Evolutionary conservation across 306 rosid genomes (phyloP).

Genomic region (Fragaria iinumae): DNA sequence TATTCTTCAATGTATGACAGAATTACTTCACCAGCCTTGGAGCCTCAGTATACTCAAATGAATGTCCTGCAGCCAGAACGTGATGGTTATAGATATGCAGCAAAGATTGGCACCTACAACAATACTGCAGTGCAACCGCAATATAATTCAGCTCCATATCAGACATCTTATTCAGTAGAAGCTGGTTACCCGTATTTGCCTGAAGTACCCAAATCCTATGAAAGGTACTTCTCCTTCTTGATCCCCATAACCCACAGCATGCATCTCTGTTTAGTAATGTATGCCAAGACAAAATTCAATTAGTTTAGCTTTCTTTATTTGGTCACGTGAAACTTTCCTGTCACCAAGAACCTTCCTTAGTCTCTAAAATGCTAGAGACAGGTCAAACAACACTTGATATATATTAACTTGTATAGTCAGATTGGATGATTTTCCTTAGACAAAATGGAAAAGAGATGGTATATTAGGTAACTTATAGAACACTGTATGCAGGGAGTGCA

Average conservation of each 20-base stretch:
- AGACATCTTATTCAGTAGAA: not conserved
- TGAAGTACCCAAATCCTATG: conserved; percentile 7
- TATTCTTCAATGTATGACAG: not conserved
- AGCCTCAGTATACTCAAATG: not conserved
- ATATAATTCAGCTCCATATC: not conserved
- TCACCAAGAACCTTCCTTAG: not conserved
- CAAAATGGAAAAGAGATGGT: not conserved
- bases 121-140: not conserved
- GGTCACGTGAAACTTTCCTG: not conserved
- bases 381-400: not conserved
- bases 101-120: not conserved
- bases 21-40: conserved; percentile 7
- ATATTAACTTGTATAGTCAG: not conserved
- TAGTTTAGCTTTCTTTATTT: not conserved
- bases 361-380: conserved; percentile 3
- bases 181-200: not conserved
- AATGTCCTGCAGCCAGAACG: conserved; percentile 7
- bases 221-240: conserved; percentile 7
- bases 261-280: not conserved
- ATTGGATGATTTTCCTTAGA: not conserved
- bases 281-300: not conserved
- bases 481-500: not conserved
- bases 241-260: not conserved
- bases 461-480: not conserved
- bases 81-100: conserved; percentile 7